A percentile compares a stretch with the other conserved stretches of the same genome.
Conservation (phyloP, 768 basidiomycete species). For the Kwoniella bestiolae region DNA sequence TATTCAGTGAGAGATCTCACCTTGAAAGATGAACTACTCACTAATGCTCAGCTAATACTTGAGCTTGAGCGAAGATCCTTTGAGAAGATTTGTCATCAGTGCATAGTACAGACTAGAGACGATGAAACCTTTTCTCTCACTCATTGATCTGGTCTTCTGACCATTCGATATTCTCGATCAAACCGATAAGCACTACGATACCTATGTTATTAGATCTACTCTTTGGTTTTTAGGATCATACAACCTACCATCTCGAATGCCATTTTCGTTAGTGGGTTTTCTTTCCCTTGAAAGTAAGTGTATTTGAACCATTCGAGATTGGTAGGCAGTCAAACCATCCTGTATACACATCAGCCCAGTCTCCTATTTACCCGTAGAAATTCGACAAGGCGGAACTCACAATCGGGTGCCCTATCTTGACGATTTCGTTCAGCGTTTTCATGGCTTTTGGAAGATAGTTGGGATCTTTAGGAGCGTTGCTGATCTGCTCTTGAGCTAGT, state of each 20-base stretch:
- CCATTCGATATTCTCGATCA: neutral
- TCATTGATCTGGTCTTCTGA: neutral
- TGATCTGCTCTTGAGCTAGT: neutral
- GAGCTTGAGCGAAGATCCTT: neutral
- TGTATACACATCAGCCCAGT: neutral
- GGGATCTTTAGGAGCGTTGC: neutral
- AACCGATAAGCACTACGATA: neutral
- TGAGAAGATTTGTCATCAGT: too few species aligned
- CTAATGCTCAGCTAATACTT: neutral
- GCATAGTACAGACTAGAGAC: too few species aligned
- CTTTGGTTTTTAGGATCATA: too few species aligned
- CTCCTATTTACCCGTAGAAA: neutral
- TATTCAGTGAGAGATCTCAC: too few species aligned
- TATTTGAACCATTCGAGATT: neutral
- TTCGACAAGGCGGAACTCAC: neutral
- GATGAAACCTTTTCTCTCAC: too few species aligned
- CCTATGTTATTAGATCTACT: too few species aligned
- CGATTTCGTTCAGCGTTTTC: neutral
- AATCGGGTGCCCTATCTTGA: neutral
- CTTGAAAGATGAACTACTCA: neutral
- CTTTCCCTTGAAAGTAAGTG: neutral
- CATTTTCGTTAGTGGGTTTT: neutral
- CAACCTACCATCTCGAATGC: too few species aligned
- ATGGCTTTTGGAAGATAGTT: neutral
- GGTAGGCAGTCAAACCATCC: neutral